Evolutionary conservation across 257 asterid genomes (phyloP).

Genomic region (Dorcoceras hygrometricum): DNA sequence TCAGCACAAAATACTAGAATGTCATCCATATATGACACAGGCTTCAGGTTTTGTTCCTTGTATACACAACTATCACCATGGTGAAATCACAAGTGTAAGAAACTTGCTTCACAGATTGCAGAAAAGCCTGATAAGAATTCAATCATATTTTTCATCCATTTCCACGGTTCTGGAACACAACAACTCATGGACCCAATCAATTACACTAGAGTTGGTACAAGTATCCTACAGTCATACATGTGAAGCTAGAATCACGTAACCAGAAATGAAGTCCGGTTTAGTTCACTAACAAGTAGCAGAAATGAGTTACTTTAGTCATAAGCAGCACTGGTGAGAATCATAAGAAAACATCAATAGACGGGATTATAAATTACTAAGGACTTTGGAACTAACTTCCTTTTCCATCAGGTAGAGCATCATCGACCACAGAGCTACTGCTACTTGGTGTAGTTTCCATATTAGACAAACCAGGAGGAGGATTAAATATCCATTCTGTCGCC

Average conservation of each 20-base stretch:
- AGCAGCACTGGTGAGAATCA: conserved; percentile 2
- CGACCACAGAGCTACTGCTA: conserved; percentile 43
- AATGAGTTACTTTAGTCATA: conserved; percentile 7
- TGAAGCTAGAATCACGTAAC: conserved; percentile 11
- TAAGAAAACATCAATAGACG: conserved; percentile 5
- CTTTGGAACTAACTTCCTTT: conserved; percentile 72
- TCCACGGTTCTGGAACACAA: neutral
- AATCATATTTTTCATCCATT: neutral
- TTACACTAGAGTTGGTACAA: neutral
- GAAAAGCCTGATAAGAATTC: neutral
- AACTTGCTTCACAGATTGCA: neutral
- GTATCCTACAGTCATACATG: neutral
- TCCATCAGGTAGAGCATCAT: conserved; percentile 78
- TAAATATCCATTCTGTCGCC: conserved; percentile 94
- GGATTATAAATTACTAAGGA: conserved; percentile 8
- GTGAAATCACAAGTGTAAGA: neutral
- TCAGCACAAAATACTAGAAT: conserved; percentile 3
- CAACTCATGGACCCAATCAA: neutral
- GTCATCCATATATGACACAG: neutral
- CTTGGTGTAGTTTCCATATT: conserved; percentile 58
- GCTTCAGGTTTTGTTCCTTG: neutral
- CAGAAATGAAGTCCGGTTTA: neutral
- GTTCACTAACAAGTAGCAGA: neutral
- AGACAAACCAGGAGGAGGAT: conserved; percentile 52
- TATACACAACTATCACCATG: neutral